A percentile compares a stretch with the other conserved stretches of the same genome.
These are phyloP conservation scores for Chlorella sp. DNA, from an alignment of 139 green algal species.

Conservation along the genomic window DNA sequence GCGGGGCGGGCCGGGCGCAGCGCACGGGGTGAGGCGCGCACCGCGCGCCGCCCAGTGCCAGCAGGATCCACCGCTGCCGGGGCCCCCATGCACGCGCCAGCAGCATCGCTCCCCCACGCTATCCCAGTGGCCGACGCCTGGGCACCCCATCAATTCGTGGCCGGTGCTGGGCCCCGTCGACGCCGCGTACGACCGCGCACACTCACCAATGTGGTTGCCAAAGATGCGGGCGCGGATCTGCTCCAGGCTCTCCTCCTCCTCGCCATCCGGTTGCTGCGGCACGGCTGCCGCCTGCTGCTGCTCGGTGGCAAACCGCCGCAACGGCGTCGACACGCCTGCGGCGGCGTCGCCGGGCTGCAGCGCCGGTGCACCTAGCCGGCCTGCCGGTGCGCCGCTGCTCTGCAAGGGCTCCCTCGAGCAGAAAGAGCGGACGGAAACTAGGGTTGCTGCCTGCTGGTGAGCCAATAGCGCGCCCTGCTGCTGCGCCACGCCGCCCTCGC, in stretches of 20 bases:
- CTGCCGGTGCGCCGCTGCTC: neutral
- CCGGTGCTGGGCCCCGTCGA: too few species aligned
- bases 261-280: conserved; percentile 8
- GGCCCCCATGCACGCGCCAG: neutral
- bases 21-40: neutral
- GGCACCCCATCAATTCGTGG: neutral
- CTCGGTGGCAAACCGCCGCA: neutral
- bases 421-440: conserved; percentile 10
- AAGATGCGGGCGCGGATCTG: conserved; percentile 66
- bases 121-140: neutral
- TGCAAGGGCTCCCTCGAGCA: neutral
- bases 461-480: neutral
- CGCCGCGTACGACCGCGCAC: neutral
- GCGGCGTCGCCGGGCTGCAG: neutral
- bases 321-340: neutral
- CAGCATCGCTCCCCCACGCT: neutral
- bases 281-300: neutral
- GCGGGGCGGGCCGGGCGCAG: neutral
- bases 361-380: neutral
- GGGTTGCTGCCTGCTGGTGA: too few species aligned
- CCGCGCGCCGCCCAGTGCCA: neutral
- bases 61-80: neutral
- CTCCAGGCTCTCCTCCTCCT: conserved; percentile 43
- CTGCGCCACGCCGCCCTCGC: neutral
- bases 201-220: conserved; percentile 55